Base-by-base conservation (phyloP, 352 stramenopile species). In the Pythium dissotocum region DNA sequence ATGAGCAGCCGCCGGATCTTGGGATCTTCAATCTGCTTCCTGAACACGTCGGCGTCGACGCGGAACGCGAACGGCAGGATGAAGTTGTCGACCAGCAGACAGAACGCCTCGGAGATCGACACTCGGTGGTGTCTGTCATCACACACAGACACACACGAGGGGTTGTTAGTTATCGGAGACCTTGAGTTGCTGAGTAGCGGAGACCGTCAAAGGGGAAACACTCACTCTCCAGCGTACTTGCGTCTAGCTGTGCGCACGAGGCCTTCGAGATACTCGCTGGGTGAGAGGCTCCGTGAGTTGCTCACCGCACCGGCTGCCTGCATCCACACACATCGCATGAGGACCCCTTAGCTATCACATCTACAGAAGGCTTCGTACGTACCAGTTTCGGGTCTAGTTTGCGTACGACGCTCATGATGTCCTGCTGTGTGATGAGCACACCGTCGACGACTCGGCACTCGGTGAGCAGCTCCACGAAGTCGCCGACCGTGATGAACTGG, bases 11-110 rank as follows among this genome's bases (percentile, higher is more conserved):
- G 75, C 9, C 79, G 83, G 60, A 93, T 87, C 46, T 82, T 86
- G 16, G 78, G 71, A 28, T 89, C 78, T 46, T 93, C 85, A 12
- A 93, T 73, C 70, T 93, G 80, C 68, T 83, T 83, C 6, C 80
- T 78, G 69, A 93, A 93, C 51, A 91, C 59, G 53, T 93, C 85
- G 32, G 79, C 79, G 63, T 93, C 83, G 9, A 77, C 81, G 49
- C 85, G 82, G 73, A 91, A 91, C 7, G 85, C 85, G 35, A 87
- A 91, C 16, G 85, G 82, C 10, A 91, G 60, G 36, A 93, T 84
- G 24, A 80, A 87, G 61, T 88, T 93, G 71, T 91, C 83, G 2
- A 90, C 70, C 36, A 93, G 77, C 44, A 93, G 74, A 56, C 83
- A 93, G 53, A 93, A 90, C 9, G 82, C 76, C 67, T 93, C 85